phyloP scores from a whole-genome alignment of 805 yeast genomes.

The Cyberlindnera xylosilytica region DNA sequence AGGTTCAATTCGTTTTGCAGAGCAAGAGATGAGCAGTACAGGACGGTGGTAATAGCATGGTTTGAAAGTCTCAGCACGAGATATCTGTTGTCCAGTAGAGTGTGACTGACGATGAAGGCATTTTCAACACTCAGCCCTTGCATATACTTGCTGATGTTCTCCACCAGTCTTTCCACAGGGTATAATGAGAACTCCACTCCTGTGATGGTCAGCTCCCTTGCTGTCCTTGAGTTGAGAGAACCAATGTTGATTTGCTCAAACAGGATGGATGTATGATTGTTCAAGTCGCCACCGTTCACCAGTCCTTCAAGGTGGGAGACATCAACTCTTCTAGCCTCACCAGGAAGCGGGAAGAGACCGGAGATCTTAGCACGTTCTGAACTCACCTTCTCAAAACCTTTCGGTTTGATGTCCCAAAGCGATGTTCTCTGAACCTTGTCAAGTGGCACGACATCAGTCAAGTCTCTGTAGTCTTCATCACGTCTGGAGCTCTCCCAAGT shows the following conservation, averaged over 20 bases:
- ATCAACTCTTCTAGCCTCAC: slow-evolving; percentile 42
- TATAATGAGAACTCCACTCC: slow-evolving; percentile 30
- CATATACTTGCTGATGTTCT: slow-evolving; percentile 44
- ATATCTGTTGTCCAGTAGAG: slow-evolving; percentile 30
- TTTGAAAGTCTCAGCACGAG: slow-evolving; percentile 51
- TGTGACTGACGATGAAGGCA: slow-evolving; percentile 35
- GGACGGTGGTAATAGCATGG: slow-evolving; percentile 52
- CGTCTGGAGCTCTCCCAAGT: neutral
- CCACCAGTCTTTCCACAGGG: slow-evolving; percentile 38
- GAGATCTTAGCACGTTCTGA: slow-evolving; percentile 76
- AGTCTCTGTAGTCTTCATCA: slow-evolving; percentile 23
- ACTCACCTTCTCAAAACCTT: slow-evolving; percentile 68
- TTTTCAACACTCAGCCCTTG: slow-evolving; percentile 42
- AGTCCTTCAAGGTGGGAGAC: slow-evolving; percentile 31
- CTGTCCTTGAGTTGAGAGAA: slow-evolving; percentile 25
- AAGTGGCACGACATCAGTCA: slow-evolving; percentile 43
- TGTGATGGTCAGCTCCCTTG: slow-evolving; percentile 28
- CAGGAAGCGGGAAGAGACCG: slow-evolving; percentile 77
- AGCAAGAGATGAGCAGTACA: slow-evolving; percentile 41
- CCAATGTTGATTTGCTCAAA: slow-evolving; percentile 32
- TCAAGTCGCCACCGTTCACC: slow-evolving; percentile 29
- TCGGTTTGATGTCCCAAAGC: slow-evolving; percentile 70
- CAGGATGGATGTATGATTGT: slow-evolving; percentile 31
- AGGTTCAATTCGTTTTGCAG: slow-evolving; percentile 31
- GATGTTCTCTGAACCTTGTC: slow-evolving; percentile 50